Evolutionary conservation across 2,329 filamentous ascomycete species (phyloP), one percentile per base, ranked within the genome.

Genomic region (Aspergillus udagawae): DNA sequence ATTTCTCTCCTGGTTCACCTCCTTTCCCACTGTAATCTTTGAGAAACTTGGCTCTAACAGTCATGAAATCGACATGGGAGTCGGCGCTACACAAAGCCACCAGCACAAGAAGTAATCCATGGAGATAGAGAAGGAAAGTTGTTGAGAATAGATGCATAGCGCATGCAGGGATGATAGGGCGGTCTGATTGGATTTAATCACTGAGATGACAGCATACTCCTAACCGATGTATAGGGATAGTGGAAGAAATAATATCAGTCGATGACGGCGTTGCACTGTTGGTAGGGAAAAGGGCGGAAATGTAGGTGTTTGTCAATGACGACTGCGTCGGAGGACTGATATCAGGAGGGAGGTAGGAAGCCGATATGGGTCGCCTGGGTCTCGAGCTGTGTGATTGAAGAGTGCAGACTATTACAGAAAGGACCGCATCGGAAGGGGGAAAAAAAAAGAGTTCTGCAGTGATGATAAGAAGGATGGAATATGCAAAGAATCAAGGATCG

Each of bases 1-100:
- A 82, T 68, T 82, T 83, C 41, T 73, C 68, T 12, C 68, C 73
- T 2, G 75, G 73, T 53, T 78, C 73, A 12, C 70, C 69, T 25
- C 63, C 65, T 58, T 70, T 69, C 23, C 72, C 75, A 51, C 73
- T 73, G 60, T 77, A 74, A 49, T 75, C 71, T 49, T 72, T 73
- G 41, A 70, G 67, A 38, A 80, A 61, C 25, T 68, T 69, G 3
- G 71, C 74, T 49, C 75, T 68, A 45, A 80, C 78, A 49, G 74
- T 75, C 57, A 72, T 70, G 53, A 80, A 80, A 61, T 78, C 69
- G 21, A 75, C 71, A 64, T 78, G 73, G 29, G 65, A 63, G 32
- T 70, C 74, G 45, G 67, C 63, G 35, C 66, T 65, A 45, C 66
- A 62, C 29, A 55, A 52, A 42, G 57, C 35, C 28, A 52, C 51